These are phyloP conservation scores for Neofusicoccum cordaticola DNA, from an alignment of 2,329 filamentous ascomycete genomes.

Conservation along the genomic window DNA sequence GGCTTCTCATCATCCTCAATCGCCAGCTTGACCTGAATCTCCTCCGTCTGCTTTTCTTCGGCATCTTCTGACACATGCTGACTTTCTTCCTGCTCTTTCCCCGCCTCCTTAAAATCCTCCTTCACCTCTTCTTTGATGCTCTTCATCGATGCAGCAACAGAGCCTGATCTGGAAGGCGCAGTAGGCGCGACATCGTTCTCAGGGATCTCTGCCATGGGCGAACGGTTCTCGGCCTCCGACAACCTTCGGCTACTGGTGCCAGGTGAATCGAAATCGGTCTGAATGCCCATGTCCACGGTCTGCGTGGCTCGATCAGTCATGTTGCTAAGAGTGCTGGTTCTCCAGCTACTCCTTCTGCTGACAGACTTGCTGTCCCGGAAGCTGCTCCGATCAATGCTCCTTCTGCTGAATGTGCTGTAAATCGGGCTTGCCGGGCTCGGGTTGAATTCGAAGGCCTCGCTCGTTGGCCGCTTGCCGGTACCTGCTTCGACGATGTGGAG, in stretches of 20 bases:
- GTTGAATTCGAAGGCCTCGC: constrained; percentile 79
- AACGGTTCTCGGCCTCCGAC: constrained; percentile 18
- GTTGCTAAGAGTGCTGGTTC: constrained; percentile 66
- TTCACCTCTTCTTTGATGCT: constrained; percentile 3
- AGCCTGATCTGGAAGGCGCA: background rate
- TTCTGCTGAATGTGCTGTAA: constrained; percentile 57
- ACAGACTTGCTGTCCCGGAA: constrained; percentile 35
- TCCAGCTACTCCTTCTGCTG: constrained; percentile 60
- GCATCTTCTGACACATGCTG: background rate
- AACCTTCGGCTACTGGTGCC: constrained; percentile 20
- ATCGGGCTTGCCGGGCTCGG: constrained; percentile 73
- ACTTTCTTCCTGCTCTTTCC: background rate
- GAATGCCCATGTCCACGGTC: constrained; percentile 60
- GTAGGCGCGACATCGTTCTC: constrained; percentile 26
- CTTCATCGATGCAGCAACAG: background rate
- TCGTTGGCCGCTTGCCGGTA: constrained; percentile 67
- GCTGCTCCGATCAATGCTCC: constrained; percentile 69
- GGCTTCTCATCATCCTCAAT: background rate
- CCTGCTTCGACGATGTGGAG: constrained; percentile 90
- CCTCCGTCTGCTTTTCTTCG: background rate
- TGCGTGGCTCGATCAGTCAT: constrained; percentile 62
- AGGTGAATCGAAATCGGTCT: constrained; percentile 52
- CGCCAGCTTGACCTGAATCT: background rate
- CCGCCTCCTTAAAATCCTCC: constrained; percentile 16
- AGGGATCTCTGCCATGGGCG: constrained; percentile 36